Evolutionary conservation across 2,329 filamentous ascomycete species (phyloP), one percentile per base, ranked within the genome.

Genomic region (Bipolaris sorokiniana): DNA sequence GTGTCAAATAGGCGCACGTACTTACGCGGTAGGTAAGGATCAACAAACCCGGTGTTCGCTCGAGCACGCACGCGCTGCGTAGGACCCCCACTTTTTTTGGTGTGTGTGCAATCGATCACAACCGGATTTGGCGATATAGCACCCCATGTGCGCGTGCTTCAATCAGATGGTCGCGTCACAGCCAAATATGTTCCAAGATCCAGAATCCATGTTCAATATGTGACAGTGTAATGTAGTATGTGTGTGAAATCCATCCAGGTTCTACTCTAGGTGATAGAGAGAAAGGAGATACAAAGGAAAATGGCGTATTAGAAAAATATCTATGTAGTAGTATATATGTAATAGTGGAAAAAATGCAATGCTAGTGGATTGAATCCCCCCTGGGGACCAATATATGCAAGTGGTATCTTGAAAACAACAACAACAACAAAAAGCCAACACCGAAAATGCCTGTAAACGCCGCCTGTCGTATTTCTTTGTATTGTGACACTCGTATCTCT

Each of bases 381-480:
- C 37, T 38, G 18, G 28, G 45, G 54, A 48, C 54, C 26, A 57
- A 54, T 28, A 3, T 55, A 56, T 56, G 54, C 54, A 53, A 53
- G 52, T 55, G 54, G 54, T 57, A 57, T 57, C 54, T 54, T 57
- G 33, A 45, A 44, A 10, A 2, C 23, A 44, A 26, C 7, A 22
- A 16, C 7, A 38, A 38, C 5, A 16, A 38, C n/a, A 38, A 16
- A 31, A 26, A 54, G 20, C 37, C 38, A 58, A 58, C 55, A 50
- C 51, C 51, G 44, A 54, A 57, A 58, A 58, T 58, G 55, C 55
- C 47, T 5, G 48, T 44, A 34, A 56, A 56, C 48, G 54, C 54
- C 54, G 26, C 34, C n/a, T 28, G 15, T 18, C 26, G 2, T 42
- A 4, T 13, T 45, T n/a, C n/a, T 16, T 13, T 26, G 7, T 23